Percentiles rank a stretch among this genome's conserved stretches.
Conservation (phyloP, 148 eudicot species). For the Dysphania ambrosioides region DNA sequence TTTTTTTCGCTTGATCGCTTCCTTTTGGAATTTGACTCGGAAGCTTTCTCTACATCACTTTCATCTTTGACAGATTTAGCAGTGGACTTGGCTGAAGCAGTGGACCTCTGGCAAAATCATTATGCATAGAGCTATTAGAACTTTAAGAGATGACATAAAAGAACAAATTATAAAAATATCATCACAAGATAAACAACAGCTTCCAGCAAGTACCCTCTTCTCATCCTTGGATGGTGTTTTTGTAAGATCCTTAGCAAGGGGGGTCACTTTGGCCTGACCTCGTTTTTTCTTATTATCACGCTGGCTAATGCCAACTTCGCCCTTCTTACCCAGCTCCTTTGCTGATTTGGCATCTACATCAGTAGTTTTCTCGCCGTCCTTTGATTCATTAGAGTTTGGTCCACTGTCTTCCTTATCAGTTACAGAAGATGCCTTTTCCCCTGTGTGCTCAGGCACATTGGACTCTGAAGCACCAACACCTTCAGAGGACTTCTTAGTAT, state of each 20-base stretch:
- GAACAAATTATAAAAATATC: not conserved
- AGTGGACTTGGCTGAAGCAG: slow-evolving; percentile 38
- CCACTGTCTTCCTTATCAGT: slow-evolving; percentile 9
- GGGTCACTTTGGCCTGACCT: slow-evolving; percentile 34
- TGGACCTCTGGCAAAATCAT: slow-evolving; percentile 41
- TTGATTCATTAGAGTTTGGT: not conserved
- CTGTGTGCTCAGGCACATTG: slow-evolving; percentile 29
- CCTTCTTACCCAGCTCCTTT: slow-evolving; percentile 37
- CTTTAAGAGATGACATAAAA: not conserved
- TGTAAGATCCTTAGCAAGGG: slow-evolving; percentile 31
- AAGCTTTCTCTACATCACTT: slow-evolving; percentile 37
- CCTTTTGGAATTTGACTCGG: slow-evolving; percentile 55
- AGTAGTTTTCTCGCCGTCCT: not conserved
- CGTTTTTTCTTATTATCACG: slow-evolving; percentile 34
- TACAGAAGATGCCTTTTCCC: slow-evolving; percentile 9
- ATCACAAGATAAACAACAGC: not conserved
- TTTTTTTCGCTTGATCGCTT: slow-evolving; percentile 37
- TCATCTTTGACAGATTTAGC: slow-evolving; percentile 48
- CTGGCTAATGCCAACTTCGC: slow-evolving; percentile 32
- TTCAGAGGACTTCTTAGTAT: slow-evolving; percentile 40
- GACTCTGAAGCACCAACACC: slow-evolving; percentile 36
- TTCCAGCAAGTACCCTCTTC: slow-evolving; percentile 39
- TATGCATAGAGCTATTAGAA: not conserved
- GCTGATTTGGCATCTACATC: slow-evolving; percentile 14
- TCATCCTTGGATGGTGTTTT: slow-evolving; percentile 40